phyloP scores from a whole-genome alignment of 805 yeast species.

The Yarrowia bubula region DNA sequence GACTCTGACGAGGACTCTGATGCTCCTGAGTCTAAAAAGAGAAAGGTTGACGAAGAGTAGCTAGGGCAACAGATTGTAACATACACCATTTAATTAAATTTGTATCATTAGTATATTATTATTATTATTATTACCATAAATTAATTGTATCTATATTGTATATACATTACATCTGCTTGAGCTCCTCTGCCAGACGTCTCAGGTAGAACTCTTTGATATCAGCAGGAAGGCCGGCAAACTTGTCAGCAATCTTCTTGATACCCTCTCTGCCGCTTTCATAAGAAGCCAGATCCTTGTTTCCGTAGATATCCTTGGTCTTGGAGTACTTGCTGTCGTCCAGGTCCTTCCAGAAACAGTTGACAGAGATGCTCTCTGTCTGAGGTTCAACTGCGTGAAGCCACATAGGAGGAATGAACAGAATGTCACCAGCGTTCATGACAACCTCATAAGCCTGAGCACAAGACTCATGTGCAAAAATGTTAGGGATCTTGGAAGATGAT shows the following conservation, averaged over 20 bases:
- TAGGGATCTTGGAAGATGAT: conserved; percentile 39
- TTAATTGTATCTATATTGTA: not conserved
- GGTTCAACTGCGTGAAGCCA: conserved; percentile 44
- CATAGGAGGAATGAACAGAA: conserved; percentile 41
- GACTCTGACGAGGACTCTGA: conserved; percentile 34
- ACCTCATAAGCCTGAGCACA: conserved; percentile 37
- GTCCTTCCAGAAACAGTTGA: conserved; percentile 42
- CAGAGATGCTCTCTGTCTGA: conserved; percentile 37
- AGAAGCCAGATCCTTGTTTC: conserved; percentile 41
- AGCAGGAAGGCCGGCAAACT: conserved; percentile 35
- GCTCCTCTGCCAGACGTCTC: conserved; percentile 37
- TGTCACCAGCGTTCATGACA: conserved; percentile 41
- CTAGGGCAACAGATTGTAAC: not conserved
- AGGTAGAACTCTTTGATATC: conserved; percentile 38
- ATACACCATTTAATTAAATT: not conserved
- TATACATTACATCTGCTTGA: conserved; percentile 28
- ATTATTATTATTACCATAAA: not conserved
- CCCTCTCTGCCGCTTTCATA: conserved; percentile 39
- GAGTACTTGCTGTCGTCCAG: conserved; percentile 35
- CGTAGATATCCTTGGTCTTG: conserved; percentile 41
- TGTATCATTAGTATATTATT: no score
- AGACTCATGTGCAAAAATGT: conserved; percentile 35
- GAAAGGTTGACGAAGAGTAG: conserved; percentile 27
- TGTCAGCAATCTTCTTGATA: conserved; percentile 33
- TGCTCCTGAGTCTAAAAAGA: conserved; percentile 35